Percentiles rank a stretch among this genome's conserved stretches.
These are phyloP conservation scores for Aspergillus tubingensis DNA, from an alignment of 2,329 filamentous ascomycete species.

Conservation along the genomic window DNA sequence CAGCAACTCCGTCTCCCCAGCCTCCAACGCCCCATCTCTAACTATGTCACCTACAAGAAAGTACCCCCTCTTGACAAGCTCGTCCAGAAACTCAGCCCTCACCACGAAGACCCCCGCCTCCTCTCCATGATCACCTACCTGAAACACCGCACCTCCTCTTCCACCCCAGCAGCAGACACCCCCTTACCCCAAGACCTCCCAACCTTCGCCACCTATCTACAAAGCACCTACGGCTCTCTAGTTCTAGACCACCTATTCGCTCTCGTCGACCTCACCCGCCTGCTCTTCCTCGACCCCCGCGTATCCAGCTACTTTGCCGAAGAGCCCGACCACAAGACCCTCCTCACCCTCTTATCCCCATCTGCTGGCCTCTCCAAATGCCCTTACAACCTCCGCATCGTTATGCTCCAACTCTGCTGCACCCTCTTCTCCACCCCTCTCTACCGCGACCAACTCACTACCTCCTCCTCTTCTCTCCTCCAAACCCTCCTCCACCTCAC, in stretches of 20 bases:
- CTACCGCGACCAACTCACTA: constrained; percentile 72
- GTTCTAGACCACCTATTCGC: constrained; percentile 71
- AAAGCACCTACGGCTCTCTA: constrained; percentile 56
- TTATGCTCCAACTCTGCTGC: constrained; percentile 78
- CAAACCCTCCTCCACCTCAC: constrained; percentile 67
- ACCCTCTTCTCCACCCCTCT: constrained; percentile 79
- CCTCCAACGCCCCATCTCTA: constrained; percentile 63
- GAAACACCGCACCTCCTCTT: constrained; percentile 49
- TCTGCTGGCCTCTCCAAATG: constrained; percentile 56
- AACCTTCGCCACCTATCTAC: constrained; percentile 64
- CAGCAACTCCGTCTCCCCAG: constrained; percentile 68
- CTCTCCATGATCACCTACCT: constrained; percentile 70
- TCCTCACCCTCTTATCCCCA: constrained; percentile 57
- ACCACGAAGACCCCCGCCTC: constrained; percentile 62
- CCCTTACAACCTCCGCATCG: constrained; percentile 78
- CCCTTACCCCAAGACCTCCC: constrained; percentile 71
- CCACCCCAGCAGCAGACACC: constrained; percentile 62
- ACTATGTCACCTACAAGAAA: constrained; percentile 75
- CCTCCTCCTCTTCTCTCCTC: constrained; percentile 46
- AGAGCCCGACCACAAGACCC: constrained; percentile 58
- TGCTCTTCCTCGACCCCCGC: constrained; percentile 73
- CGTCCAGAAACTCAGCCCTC: constrained; percentile 70
- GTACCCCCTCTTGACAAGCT: constrained; percentile 82
- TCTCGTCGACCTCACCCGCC: constrained; percentile 79
- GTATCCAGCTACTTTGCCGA: constrained; percentile 84